phyloP scores from a whole-genome alignment of 805 yeast species.

The Monosporozyma solicola region DNA sequence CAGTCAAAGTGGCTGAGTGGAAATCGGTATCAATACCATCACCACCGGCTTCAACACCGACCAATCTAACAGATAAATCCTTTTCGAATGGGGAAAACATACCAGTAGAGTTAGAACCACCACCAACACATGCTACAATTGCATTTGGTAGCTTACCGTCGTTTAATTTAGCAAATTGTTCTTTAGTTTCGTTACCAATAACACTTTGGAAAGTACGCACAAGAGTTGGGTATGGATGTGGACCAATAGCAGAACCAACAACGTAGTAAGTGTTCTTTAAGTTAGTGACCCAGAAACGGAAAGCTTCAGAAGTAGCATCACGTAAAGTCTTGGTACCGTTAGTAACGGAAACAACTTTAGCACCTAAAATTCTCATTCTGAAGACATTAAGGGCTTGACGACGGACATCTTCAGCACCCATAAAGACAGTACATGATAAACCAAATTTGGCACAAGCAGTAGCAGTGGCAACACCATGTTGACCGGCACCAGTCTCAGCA shows the following conservation, averaged over 20 bases:
- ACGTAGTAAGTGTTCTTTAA: slow-evolving; percentile 83
- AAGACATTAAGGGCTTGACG: slow-evolving; percentile 97
- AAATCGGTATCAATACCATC: slow-evolving; percentile 83
- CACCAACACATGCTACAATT: slow-evolving; percentile 98
- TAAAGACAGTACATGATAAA: slow-evolving; percentile 82
- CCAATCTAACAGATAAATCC: slow-evolving; percentile 63
- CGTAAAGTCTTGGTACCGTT: slow-evolving; percentile 94
- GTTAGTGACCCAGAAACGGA: slow-evolving; percentile 90
- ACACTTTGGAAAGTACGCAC: slow-evolving; percentile 98
- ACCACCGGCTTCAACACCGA: slow-evolving; percentile 99
- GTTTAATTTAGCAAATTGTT: slow-evolving; percentile 74
- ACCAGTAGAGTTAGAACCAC: slow-evolving; percentile 96
- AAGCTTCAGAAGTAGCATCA: slow-evolving; percentile 97
- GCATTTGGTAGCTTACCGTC: slow-evolving; percentile 84
- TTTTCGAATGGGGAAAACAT: slow-evolving; percentile 90
- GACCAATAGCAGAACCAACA: slow-evolving; percentile 98
- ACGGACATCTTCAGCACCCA: slow-evolving; percentile 99
- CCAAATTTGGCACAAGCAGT: slow-evolving; percentile 93
- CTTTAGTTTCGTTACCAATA: slow-evolving; percentile 89
- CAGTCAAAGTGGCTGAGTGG: slow-evolving; percentile 94
- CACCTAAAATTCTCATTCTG: slow-evolving; percentile 95
- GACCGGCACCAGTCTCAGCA: slow-evolving; percentile 92
- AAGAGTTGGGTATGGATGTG: slow-evolving; percentile 97
- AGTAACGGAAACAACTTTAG: slow-evolving; percentile 85
- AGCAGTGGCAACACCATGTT: slow-evolving; percentile 89